Evolutionary conservation across 345 rosid species (phyloP), one percentile per base, ranked within the genome.

Genomic region (Melaleuca quinquenervia): DNA sequence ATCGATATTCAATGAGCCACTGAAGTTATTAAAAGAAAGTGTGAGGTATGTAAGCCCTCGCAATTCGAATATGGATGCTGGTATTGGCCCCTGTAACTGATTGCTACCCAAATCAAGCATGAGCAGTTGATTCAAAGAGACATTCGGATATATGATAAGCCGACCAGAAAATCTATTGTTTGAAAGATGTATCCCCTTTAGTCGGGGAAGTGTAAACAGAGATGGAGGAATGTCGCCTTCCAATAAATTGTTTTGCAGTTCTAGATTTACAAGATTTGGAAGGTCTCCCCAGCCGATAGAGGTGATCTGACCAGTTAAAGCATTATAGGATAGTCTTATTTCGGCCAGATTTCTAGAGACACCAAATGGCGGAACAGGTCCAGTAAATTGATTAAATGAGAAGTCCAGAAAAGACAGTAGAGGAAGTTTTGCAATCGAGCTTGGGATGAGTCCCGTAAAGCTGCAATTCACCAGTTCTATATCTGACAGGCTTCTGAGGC

Each of bases 21-120:
- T 88, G 82, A 93, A 90, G 18, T 87, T 93, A 89, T 94, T 93
- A 62, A 22, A 92, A 60, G 92, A 86, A 48, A 91, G 92, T 51
- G 8, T 0, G 27, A 92, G 91, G 20, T 70, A 3, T 0, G 7
- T 60, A 2, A 91, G 93, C 3, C 52, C 52, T n/a, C 8, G 54
- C 26, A 92, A 82, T 64, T 86, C 36, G 45, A 86, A 89, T 11
- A 91, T 2, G 1, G 83, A 87, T 6, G 0, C 18, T 4, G 94
- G 92, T 12, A 94, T 2, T 8, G 62, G 14, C 48, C 94, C 93
- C 74, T 78, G 85, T 2, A 94, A 50, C 5, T 75, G 87, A 54
- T 94, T 94, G 84, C 84, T 82, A 3, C 88, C 51, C 86, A 94
- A 85, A 87, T 92, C 90, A 82, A 94, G 82, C 0, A 84, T 75